Evolutionary conservation across 2,329 filamentous ascomycete genomes (phyloP).

Genomic region (Xylaria sp.): DNA sequence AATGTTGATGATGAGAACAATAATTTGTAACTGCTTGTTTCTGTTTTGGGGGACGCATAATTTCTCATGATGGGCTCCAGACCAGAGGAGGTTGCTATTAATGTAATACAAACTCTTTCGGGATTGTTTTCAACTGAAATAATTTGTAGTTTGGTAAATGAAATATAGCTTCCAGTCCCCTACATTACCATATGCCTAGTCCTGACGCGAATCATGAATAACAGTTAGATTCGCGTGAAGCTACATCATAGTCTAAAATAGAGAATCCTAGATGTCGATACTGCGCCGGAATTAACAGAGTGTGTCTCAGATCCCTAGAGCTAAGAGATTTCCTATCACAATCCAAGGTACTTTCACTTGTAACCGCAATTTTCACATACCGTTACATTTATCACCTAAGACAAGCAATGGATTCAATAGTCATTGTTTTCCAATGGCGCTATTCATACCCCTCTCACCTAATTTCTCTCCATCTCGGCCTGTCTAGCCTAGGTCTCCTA

Average conservation of each 20-base stretch:
- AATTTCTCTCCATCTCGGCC: not conserved
- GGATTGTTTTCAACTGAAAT: too few relatives aligned
- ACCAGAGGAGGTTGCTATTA: not conserved
- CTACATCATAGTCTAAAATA: too few relatives aligned
- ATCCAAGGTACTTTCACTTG: not conserved
- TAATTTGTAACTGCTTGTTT: not conserved
- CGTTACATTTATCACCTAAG: not conserved
- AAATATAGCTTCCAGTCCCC: not conserved
- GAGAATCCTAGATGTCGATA: not conserved
- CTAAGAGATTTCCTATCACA: not conserved
- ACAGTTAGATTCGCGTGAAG: not conserved
- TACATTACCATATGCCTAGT: not conserved
- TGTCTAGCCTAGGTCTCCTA: not conserved
- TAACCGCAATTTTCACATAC: not conserved
- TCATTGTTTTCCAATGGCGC: too few relatives aligned
- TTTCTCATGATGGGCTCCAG: not conserved
- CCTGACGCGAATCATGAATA: not conserved
- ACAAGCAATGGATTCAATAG: not conserved
- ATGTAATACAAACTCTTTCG: not conserved
- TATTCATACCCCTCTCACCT: not conserved
- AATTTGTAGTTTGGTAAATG: not conserved
- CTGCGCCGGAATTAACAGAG: not conserved
- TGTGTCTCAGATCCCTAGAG: not conserved
- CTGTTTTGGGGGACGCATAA: not conserved
- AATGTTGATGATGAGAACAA: not conserved